Evolutionary conservation across 768 basidiomycete genomes (phyloP), one percentile per base, ranked within the genome.

Genomic region (Kwoniella dejecticola): DNA sequence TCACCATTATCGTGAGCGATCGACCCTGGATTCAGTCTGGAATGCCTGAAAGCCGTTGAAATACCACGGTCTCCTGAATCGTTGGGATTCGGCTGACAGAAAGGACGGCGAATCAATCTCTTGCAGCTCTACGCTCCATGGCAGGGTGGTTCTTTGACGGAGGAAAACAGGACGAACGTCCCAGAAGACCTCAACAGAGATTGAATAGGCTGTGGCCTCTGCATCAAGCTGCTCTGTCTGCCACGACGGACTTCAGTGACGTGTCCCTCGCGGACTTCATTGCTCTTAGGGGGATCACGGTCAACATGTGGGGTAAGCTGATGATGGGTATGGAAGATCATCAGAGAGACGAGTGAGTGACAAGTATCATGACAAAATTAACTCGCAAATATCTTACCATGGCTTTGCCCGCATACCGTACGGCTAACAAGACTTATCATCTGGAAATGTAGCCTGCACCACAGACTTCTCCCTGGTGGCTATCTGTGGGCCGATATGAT

Each of bases 401-500:
- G n/a, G n/a, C n/a, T n/a, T n/a, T n/a, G n/a, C n/a, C n/a, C n/a
- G n/a, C n/a, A n/a, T n/a, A n/a, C n/a, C n/a, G n/a, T n/a, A n/a
- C n/a, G n/a, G n/a, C n/a, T n/a, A n/a, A n/a, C n/a, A n/a, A n/a
- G n/a, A n/a, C n/a, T n/a, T n/a, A n/a, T n/a, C n/a, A n/a, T n/a
- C n/a, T n/a, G n/a, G n/a, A n/a, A n/a, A n/a, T n/a, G n/a, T 30
- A 57, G 56, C 24, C 31, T 57, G 23, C 63, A 68, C 31, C 63
- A 56, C 3, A 33, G 24, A 13, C 44, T 61, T 17, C 31, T 68
- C 10, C 67, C 67, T 19, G 67, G 63, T 8, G 67, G 67, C 17
- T 62, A 61, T 52, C 29, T 68, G 4, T 68, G 62, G 63, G 62
- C 62, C 5, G 67, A 68, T 31, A 68, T 64, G 63, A 55, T 68